Evolutionary conservation across 1,139 yeast species (phyloP).

Genomic region (Chernovozyma aurita): DNA sequence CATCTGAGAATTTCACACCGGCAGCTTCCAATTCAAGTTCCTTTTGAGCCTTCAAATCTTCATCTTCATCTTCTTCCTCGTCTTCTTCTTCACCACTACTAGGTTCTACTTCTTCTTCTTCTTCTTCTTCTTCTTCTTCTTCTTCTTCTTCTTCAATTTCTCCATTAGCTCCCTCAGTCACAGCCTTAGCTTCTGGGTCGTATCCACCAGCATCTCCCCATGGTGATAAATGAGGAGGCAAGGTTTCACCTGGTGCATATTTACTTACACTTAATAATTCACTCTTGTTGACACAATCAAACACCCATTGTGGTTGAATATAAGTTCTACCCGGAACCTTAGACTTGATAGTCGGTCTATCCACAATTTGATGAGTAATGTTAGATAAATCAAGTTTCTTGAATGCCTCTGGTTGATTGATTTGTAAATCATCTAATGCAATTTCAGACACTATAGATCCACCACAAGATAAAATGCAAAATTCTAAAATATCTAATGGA

Average conservation of each 20-base stretch:
- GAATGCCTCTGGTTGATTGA: constrained; percentile 35
- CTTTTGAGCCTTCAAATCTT: constrained; percentile 64
- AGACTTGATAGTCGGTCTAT: constrained; percentile 75
- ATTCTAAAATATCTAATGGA: constrained; percentile 85
- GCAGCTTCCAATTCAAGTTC: constrained; percentile 90
- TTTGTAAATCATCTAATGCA: constrained; percentile 69
- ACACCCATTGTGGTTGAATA: constrained; percentile 96
- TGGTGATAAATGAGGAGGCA: constrained; percentile 97
- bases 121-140: constrained; percentile 48
- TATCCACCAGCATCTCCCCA: constrained; percentile 97
- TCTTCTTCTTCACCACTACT: constrained; percentile 47
- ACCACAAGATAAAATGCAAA: constrained; percentile 82
- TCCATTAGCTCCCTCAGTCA: constrained; percentile 21
- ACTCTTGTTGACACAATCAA: constrained; percentile 83
- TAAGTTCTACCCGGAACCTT: constrained; percentile 91
- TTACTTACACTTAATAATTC: constrained; percentile 68
- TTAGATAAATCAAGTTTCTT: constrained; percentile 55
- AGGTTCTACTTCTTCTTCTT: constrained; percentile 46
- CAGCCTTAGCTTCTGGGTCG: constrained; percentile 62
- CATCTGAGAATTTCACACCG: constrained; percentile 73
- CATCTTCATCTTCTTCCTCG: constrained; percentile 46
- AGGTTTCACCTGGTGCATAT: constrained; percentile 90
- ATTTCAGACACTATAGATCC: constrained; percentile 85
- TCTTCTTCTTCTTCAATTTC: constrained; percentile 37
- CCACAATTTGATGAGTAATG: constrained; percentile 91